Evolutionary conservation across 1,139 yeast species (phyloP).

Genomic region (Yamadazyma dendronema): DNA sequence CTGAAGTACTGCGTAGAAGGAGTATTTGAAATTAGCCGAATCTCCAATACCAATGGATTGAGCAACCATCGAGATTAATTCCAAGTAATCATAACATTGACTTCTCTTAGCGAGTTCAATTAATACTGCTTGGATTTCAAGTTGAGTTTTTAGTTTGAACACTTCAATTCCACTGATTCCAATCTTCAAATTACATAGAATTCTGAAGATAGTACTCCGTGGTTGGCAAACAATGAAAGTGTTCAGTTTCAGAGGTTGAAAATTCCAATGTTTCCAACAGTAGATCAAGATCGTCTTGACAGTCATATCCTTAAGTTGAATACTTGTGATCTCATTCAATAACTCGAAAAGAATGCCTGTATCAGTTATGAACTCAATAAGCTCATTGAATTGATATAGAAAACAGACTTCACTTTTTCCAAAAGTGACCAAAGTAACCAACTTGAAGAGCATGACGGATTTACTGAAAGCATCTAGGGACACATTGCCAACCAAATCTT

Average conservation of each 20-base stretch:
- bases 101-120: constrained; percentile 19
- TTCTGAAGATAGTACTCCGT: constrained; percentile 28
- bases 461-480: constrained; percentile 11
- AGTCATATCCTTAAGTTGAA: constrained; percentile 17
- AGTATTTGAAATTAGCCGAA: constrained; percentile 25
- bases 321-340: constrained; percentile 13
- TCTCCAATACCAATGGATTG: constrained; percentile 30
- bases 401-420: constrained; percentile 29
- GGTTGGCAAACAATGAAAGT: constrained; percentile 17
- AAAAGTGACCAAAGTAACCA: constrained; percentile 15
- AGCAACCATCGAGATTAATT: constrained; percentile 33
- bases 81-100: constrained; percentile 30
- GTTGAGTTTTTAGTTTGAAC: constrained; percentile 13
- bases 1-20: constrained; percentile 20
- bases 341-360: constrained; percentile 24
- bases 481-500: constrained; percentile 8
- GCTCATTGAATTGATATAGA: constrained; percentile 30
- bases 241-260: not conserved
- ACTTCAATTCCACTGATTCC: constrained; percentile 23
- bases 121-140: constrained; percentile 25
- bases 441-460: constrained; percentile 15
- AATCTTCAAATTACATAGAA: constrained; percentile 32
- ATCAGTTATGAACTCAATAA: constrained; percentile 34
- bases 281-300: constrained; percentile 35
- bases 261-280: constrained; percentile 37